Percentiles rank a stretch among this genome's conserved stretches.
Conservation (phyloP, 2,329 filamentous ascomycete genomes). For the Ambrosiella beaveri region DNA sequence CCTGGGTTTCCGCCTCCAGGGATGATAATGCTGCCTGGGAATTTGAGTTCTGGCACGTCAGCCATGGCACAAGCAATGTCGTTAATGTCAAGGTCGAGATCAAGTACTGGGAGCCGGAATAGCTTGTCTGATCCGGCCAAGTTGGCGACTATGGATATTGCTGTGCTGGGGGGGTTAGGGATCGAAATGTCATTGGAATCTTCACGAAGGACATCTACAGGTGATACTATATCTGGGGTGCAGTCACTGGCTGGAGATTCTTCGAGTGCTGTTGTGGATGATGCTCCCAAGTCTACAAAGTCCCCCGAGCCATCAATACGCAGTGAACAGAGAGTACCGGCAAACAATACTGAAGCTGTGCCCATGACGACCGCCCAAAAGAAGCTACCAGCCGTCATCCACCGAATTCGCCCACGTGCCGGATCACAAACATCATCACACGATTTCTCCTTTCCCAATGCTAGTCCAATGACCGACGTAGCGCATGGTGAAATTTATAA, state of each 20-base stretch:
- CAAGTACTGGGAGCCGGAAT: constrained; percentile 8
- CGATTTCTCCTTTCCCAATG: constrained; percentile 38
- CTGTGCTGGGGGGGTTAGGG: background rate
- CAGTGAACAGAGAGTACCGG: background rate
- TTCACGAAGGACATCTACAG: constrained; percentile 1
- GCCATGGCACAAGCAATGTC: constrained; percentile 7
- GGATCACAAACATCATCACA: constrained; percentile 42
- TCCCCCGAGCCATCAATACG: constrained; percentile 18
- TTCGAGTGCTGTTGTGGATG: background rate
- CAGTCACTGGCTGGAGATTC: background rate
- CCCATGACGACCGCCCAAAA: constrained; percentile 13
- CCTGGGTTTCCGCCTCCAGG: constrained; percentile 14
- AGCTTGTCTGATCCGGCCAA: constrained; percentile 2
- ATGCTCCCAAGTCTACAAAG: constrained; percentile 21
- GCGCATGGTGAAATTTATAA: constrained; percentile 42
- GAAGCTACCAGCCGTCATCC: constrained; percentile 34
- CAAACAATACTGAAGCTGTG: constrained; percentile 19
- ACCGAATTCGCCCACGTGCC: constrained; percentile 27
- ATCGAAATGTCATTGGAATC: background rate
- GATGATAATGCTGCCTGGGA: constrained; percentile 21
- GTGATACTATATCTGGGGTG: background rate
- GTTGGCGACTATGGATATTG: background rate
- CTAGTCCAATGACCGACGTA: constrained; percentile 35
- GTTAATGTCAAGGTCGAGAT: constrained; percentile 6
- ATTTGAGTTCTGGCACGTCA: constrained; percentile 12